These are phyloP conservation scores for Aspergillus versicolor DNA, from an alignment of 2,329 filamentous ascomycete species.

Conservation along the genomic window DNA sequence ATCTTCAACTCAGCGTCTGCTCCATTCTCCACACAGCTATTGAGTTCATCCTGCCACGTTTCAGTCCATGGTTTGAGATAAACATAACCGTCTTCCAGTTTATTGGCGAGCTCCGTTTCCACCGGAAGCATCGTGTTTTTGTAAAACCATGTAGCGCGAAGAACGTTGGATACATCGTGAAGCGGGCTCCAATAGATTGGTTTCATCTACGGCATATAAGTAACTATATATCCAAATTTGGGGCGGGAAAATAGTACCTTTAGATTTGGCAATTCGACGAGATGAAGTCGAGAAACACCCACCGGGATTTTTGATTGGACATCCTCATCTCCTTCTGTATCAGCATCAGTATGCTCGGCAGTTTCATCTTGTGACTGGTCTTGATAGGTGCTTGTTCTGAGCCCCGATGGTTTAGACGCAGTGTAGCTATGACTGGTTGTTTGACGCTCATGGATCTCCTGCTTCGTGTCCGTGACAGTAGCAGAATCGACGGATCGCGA, in stretches of 20 bases:
- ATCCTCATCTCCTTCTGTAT: conserved; percentile 20
- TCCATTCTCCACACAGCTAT: conserved; percentile 86
- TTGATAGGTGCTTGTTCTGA: conserved; percentile 27
- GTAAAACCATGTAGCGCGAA: conserved; percentile 95
- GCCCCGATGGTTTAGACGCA: conserved; percentile 26
- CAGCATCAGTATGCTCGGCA: conserved; percentile 13
- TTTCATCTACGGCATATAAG: conserved; percentile 65
- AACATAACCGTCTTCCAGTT: conserved; percentile 85
- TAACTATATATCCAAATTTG: background rate
- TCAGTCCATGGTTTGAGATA: conserved; percentile 85
- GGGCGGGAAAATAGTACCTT: conserved; percentile 30
- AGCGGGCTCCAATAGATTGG: conserved; percentile 98
- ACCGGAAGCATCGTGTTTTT: conserved; percentile 91
- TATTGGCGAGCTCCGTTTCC: conserved; percentile 81
- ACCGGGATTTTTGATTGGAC: conserved; percentile 68
- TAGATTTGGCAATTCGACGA: conserved; percentile 77
- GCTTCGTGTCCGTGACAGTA: conserved; percentile 22
- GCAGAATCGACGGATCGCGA: conserved; percentile 31
- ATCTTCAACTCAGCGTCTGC: conserved; percentile 90
- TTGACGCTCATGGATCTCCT: conserved; percentile 22
- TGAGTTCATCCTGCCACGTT: conserved; percentile 88
- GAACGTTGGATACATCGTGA: conserved; percentile 79
- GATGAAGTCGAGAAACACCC: conserved; percentile 83
- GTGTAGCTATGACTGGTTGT: conserved; percentile 14
- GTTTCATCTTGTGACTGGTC: conserved; percentile 16